Base-by-base conservation (phyloP, 179 eudicot genomes). In the Patellifolia procumbens region DNA sequence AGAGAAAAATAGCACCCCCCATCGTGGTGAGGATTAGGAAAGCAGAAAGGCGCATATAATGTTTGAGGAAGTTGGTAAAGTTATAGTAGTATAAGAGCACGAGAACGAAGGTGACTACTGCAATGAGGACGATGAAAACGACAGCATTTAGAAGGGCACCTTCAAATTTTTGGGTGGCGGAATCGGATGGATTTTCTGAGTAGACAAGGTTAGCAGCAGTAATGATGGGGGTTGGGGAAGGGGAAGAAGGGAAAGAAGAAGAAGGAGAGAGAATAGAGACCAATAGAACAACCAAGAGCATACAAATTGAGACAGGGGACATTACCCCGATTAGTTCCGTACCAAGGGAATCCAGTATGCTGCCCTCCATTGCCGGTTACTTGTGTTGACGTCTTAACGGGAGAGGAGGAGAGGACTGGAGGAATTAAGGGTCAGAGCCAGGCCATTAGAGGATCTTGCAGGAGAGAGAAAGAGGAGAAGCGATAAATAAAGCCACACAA, bases 121-220 rank as follows among this genome's bases (percentile, higher is more conserved):
- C 80, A 75, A 94, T 85, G 68, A 94, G 70, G 81, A 87, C 29
- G 82, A 94, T 82, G 80, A 94, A 94, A 53, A 94, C 97, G 43
- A 74, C 76, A 75, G 98, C 96, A 82, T 94, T 92, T 45, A 91
- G 83, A 72, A 87, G 76, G 3, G 98, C 89, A 56, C 98, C 98
- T 55, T 87, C 90, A 80, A 94, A 86, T 79, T 94, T 91, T 19
- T 81, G 81, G 69, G 85, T 13, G 58, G 92, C 35, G 73, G 92
- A 64, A 26, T 94, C 98, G 63, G 93, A 2, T 2, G 96, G 87
- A 72, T 68, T 75, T 59, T 94, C 97, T 79, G 85, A 74, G 86
- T 94, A 94, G 74, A 94, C 87, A 24, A 94, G 89, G 49, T 87
- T 94, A 29, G 98, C 98, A 73, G 97, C 97, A 75, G 96, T 89